Evolutionary conservation across 352 stramenopile species (phyloP), one percentile per base, ranked within the genome.

Genomic region (Pythium phragmiticola): DNA sequence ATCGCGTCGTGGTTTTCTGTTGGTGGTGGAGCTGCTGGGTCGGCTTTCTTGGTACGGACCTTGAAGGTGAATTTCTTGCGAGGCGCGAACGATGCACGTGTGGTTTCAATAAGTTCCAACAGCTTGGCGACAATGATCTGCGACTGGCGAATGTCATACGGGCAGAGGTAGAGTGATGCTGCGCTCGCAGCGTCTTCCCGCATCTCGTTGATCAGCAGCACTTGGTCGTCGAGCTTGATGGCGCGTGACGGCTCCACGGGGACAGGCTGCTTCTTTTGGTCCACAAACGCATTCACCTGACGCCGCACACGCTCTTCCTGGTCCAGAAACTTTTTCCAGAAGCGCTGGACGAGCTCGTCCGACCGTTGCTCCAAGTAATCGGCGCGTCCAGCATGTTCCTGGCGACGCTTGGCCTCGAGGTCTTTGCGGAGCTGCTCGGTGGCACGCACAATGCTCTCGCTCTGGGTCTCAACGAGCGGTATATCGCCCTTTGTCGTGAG

Each of bases 21-120:
- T 14, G 28, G 42, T n/a, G 19, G 9, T 43, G 17, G 49, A 28
- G 28, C 37, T 2, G 45, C 17, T 17, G 36, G 46, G 23, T 62
- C 58, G 1, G 13, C 41, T 37, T 67, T 66, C 37, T 39, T 62
- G 28, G 58, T 41, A 7, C 65, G 65, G 16, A 58, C 46, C 21
- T 67, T 68, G 53, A 96, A 96, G 6, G 80, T 74, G 33, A 96
- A 96, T 63, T 93, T 94, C 69, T 94, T 95, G 39, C 89, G 76
- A 1, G 89, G 89, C 13, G 83, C 78, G 56, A 96, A 84, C 4
- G 74, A 76, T 59, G 73, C 60, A 3, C 86, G 77, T 5, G 83
- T 90, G 0, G 75, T 68, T 17, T 96, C 86, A 57, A 94, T 84
- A 21, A 85, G 50, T 21, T 89, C 77, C 46, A 82, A 50, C 16